Evolutionary conservation across 805 yeast genomes (phyloP), one percentile per base, ranked within the genome.

Genomic region (Starmerella etchellsii): DNA sequence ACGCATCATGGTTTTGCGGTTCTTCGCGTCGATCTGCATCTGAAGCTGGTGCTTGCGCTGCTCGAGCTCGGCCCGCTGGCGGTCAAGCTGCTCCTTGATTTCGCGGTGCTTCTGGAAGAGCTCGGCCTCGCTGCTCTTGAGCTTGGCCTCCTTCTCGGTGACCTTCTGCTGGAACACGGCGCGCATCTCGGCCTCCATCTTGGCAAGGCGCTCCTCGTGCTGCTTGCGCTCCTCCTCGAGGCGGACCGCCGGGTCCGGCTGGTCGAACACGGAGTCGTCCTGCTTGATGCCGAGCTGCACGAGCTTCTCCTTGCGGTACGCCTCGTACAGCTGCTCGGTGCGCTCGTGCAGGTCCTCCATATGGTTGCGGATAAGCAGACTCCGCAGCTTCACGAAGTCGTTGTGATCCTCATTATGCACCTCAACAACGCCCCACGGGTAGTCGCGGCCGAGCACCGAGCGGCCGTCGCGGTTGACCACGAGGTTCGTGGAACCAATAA

Each of bases 341-440:
- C 75, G 69, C 62, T 91, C 97, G 57, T 85, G 78, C 56, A 88
- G 73, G 61, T 91, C 98, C 66, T 88, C 96, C 70, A 91, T 69
- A 64, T 80, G 87, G 62, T 80, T 82, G 67, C 94, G 79, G 47
- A 91, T 71, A 58, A 88, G 71, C 60, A 91, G 70, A 60, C 85
- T 93, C 54, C 96, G 80, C 60, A 88, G 73, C 61, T 76, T 77
- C 50, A 81, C 76, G 60, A 88, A 91, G 64, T 88, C 98, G 61
- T 85, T 81, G 60, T 91, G 96, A 42, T 76, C 76, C 65, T 83
- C 91, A 60, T 91, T 88, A 61, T 85, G 96, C 52, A 91, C 87
- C 64, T 91, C 96, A 54, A 91, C 81, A 19, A 81, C 70, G 51
- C 97, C 97, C 98, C 98, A 91, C 47, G 97, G 96, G 61, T 88